These are phyloP conservation scores for Rubroshorea leprosula DNA, from an alignment of 345 rosid species.

Conservation along the genomic window DNA sequence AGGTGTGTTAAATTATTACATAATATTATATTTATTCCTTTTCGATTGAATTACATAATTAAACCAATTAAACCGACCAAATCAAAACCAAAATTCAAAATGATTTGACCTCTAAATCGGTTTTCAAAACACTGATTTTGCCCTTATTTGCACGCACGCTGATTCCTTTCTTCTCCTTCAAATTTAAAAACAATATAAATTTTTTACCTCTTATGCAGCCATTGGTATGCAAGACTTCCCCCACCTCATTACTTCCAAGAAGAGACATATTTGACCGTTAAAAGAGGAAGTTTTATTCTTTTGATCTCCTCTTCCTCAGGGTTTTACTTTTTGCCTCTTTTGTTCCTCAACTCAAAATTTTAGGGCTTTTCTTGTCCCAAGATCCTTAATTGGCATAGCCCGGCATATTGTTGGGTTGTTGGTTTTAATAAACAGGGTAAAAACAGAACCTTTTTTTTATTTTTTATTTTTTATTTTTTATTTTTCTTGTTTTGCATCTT, in stretches of 20 bases:
- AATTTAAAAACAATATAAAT: background rate
- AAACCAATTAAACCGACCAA: too few species aligned
- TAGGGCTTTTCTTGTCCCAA: background rate
- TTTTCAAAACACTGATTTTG: too few species aligned
- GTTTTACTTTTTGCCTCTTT: background rate
- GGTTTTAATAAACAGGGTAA: background rate
- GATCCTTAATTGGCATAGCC: background rate
- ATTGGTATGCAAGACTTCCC: too few species aligned
- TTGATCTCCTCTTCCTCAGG: background rate
- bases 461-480: background rate
- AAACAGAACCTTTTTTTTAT: background rate
- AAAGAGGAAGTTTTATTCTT: slow-evolving; percentile 1
- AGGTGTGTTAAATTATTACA: too few species aligned
- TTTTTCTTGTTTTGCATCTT: background rate
- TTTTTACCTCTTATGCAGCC: background rate
- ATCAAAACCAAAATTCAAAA: too few species aligned
- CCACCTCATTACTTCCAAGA: background rate
- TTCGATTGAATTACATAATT: too few species aligned
- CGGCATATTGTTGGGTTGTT: slow-evolving; percentile 3
- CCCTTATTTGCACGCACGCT: too few species aligned
- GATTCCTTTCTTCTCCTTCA: too few species aligned
- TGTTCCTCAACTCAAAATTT: background rate
- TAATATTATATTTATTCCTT: too few species aligned
- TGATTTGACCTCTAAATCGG: too few species aligned
- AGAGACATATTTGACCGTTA: slow-evolving; percentile 6